A percentile compares a stretch with the other conserved stretches of the same genome.
Evolutionary conservation across 2,329 filamentous ascomycete species (phyloP).

Genomic region (Colletotrichum magnum): DNA sequence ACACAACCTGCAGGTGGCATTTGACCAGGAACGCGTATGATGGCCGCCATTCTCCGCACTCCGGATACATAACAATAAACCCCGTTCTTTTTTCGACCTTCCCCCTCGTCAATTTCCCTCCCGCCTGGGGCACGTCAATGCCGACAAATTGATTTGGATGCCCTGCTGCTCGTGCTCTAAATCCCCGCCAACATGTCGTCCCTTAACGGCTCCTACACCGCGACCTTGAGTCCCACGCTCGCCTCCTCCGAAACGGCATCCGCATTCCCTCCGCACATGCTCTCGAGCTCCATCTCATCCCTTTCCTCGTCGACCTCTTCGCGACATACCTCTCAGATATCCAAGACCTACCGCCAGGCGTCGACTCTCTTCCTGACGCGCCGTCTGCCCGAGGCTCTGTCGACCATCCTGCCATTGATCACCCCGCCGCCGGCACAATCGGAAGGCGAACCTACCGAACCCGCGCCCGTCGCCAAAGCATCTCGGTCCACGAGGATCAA

Average conservation of each 20-base stretch:
- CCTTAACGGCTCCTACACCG: constrained; percentile 56
- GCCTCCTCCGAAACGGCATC: constrained; percentile 47
- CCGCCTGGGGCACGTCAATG: constrained; percentile 37
- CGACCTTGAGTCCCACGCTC: constrained; percentile 61
- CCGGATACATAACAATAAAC: constrained; percentile 40
- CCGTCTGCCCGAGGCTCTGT: constrained; percentile 89
- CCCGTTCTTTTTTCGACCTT: constrained; percentile 35
- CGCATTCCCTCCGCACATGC: constrained; percentile 65
- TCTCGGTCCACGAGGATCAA: constrained; percentile 90
- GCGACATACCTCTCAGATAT: constrained; percentile 80
- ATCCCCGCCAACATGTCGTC: constrained; percentile 56
- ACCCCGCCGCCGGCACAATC: constrained; percentile 67
- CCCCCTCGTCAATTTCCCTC: constrained; percentile 33
- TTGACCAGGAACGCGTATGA: constrained; percentile 42
- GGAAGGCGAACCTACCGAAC: constrained; percentile 62
- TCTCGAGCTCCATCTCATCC: constrained; percentile 79
- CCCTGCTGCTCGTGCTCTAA: constrained; percentile 25
- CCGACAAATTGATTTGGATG: constrained; percentile 33
- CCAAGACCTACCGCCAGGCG: constrained; percentile 93
- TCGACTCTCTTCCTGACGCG: constrained; percentile 96
- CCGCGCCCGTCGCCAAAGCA: constrained; percentile 83
- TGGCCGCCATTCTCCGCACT: constrained; percentile 42
- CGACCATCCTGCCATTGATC: constrained; percentile 87
- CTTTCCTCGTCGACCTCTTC: constrained; percentile 73
- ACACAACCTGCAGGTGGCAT: constrained; percentile 35